These are phyloP conservation scores for Prunus kanzakura DNA, from an alignment of 306 rosid genomes.

Conservation along the genomic window DNA sequence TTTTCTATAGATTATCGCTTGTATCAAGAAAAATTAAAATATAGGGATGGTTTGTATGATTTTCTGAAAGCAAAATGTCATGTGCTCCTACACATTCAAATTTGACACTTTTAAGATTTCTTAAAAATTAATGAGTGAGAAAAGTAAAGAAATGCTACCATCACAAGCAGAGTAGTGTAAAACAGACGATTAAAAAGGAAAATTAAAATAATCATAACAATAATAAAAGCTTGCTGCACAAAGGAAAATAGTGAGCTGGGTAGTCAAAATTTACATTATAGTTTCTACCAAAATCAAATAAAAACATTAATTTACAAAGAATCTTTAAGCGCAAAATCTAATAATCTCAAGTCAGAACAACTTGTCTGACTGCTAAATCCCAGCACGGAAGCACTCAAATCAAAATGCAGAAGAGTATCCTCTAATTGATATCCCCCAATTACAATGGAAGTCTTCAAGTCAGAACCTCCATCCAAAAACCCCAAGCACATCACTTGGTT, in stretches of 20 bases:
- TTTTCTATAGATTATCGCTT: accelerated
- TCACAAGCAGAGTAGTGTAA: too few relatives aligned
- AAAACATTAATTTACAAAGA: neutral
- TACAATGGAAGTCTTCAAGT: conserved; percentile 39
- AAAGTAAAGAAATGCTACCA: too few relatives aligned
- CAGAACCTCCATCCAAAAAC: conserved; percentile 63
- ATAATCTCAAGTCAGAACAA: conserved; percentile 41
- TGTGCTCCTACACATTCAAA: too few relatives aligned
- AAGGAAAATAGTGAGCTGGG: too few relatives aligned
- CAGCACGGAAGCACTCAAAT: conserved; percentile 54
- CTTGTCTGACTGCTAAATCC: conserved; percentile 49
- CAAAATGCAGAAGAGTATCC: conserved; percentile 58
- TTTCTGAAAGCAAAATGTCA: too few relatives aligned
- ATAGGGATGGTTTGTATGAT: too few relatives aligned
- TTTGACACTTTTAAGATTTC: too few relatives aligned
- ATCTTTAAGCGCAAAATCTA: conserved; percentile 12
- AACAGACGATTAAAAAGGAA: too few relatives aligned
- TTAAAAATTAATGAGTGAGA: too few relatives aligned
- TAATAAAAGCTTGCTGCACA: too few relatives aligned
- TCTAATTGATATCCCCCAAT: conserved; percentile 78
- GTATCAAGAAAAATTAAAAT: too few relatives aligned
- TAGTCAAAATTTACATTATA: neutral
- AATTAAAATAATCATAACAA: too few relatives aligned
- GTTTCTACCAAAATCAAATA: neutral
- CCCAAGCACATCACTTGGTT: conserved; percentile 58